These are phyloP conservation scores for Colletotrichum truncatum DNA, from an alignment of 2,329 filamentous ascomycete genomes.

Conservation along the genomic window DNA sequence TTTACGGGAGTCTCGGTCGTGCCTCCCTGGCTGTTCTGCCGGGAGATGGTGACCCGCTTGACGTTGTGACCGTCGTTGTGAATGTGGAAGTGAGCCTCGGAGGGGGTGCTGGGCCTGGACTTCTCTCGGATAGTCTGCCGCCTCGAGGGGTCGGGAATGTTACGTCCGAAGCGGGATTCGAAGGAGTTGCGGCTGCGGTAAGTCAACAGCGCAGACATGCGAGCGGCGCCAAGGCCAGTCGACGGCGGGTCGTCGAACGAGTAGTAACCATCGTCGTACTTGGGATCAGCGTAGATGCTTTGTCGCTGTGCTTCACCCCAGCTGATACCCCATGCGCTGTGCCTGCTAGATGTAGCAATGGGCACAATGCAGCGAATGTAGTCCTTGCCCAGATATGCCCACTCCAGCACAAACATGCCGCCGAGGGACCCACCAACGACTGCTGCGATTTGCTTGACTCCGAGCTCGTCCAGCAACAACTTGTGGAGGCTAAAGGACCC, in stretches of 20 bases:
- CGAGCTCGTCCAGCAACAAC: constrained; percentile 81
- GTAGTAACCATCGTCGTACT: constrained; percentile 98
- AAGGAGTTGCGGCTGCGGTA: constrained; percentile 98
- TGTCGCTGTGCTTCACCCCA: constrained; percentile 91
- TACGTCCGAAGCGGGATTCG: constrained; percentile 92
- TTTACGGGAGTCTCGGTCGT: constrained; percentile 2
- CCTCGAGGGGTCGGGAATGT: constrained; percentile 86
- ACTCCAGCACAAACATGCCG: constrained; percentile 91
- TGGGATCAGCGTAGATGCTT: constrained; percentile 97
- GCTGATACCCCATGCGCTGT: constrained; percentile 91
- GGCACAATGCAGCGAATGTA: constrained; percentile 85
- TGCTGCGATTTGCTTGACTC: constrained; percentile 79
- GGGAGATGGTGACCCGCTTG: constrained; percentile 61
- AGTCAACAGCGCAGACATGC: constrained; percentile 95
- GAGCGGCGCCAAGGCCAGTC: constrained; percentile 89
- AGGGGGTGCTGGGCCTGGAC: constrained; percentile 67
- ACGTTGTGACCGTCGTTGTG: constrained; percentile 84
- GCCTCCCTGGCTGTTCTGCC: constrained; percentile 48
- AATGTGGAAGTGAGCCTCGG: constrained; percentile 79
- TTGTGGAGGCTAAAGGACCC: constrained; percentile 77
- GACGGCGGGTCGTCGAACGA: constrained; percentile 84
- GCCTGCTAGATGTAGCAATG: constrained; percentile 84
- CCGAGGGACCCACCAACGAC: constrained; percentile 88
- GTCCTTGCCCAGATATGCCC: constrained; percentile 88
- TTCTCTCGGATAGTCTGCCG: constrained; percentile 83